phyloP scores from a whole-genome alignment of 2,329 filamentous ascomycete species.

The Talaromyces sp. region DNA sequence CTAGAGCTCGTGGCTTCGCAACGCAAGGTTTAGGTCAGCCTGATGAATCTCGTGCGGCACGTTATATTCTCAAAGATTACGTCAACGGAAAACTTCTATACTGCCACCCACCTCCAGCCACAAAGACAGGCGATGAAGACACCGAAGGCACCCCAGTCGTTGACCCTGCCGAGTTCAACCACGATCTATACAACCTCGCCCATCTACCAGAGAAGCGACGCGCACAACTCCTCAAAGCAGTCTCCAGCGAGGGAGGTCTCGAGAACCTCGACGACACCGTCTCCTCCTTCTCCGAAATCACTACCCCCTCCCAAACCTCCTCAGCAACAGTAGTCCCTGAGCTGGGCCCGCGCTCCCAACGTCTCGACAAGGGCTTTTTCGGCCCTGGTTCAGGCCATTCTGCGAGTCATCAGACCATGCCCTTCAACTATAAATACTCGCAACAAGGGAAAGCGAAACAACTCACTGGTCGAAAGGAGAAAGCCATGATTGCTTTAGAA shows the following conservation, averaged over 20 bases:
- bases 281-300: slow-evolving; percentile 1
- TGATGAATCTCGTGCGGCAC: slow-evolving; percentile 86
- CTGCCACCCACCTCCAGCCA: slow-evolving; percentile 74
- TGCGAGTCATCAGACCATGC: slow-evolving; percentile 67
- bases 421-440: slow-evolving; percentile 87
- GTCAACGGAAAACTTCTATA: slow-evolving; percentile 93
- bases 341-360: slow-evolving; percentile 68
- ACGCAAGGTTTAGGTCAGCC: slow-evolving; percentile 87
- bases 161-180: slow-evolving; percentile 76
- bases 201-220: slow-evolving; percentile 81
- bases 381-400: slow-evolving; percentile 56
- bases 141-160: slow-evolving; percentile 45
- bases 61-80: slow-evolving; percentile 92
- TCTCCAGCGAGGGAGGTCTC: slow-evolving; percentile 38
- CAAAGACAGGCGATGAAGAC: slow-evolving; percentile 40
- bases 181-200: slow-evolving; percentile 76
- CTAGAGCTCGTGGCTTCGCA: slow-evolving; percentile 82
- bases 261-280: slow-evolving; percentile 17
- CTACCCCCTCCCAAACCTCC: slow-evolving; percentile 22
- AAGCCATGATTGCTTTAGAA: slow-evolving; percentile 74
- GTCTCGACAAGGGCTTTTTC: slow-evolving; percentile 89
- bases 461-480: slow-evolving; percentile 78
- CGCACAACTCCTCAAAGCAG: slow-evolving; percentile 51
- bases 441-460: slow-evolving; percentile 77
- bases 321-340: slow-evolving; percentile 38